phyloP scores from a whole-genome alignment of 345 rosid species.

The Populus pruinosa region DNA sequence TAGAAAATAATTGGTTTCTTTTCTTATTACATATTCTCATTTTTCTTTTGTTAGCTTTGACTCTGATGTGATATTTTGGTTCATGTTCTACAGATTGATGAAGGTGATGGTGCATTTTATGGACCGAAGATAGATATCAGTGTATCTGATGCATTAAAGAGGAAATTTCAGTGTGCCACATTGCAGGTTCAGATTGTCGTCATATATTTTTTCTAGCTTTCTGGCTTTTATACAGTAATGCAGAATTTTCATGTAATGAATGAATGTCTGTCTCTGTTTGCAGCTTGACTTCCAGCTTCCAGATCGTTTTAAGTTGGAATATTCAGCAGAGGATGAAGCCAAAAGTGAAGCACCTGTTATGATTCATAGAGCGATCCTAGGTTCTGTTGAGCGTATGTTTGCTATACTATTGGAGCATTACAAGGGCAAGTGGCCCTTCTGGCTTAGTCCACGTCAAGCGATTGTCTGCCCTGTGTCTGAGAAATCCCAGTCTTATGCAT shows the following conservation, averaged over 20 bases:
- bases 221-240: not conserved
- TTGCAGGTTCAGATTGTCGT: conserved; percentile 58
- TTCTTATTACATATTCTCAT: not conserved
- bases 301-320: conserved; percentile 65
- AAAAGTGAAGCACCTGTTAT: conserved; percentile 79
- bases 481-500: conserved; percentile 72
- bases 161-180: conserved; percentile 95
- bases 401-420: conserved; percentile 90
- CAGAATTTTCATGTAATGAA: conserved; percentile 17
- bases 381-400: conserved; percentile 95
- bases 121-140: conserved; percentile 99
- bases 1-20: not conserved
- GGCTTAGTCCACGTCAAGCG: conserved; percentile 99
- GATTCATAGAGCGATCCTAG: conserved; percentile 93
- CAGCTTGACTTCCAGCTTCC: conserved; percentile 99
- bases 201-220: not conserved
- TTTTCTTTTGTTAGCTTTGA: not conserved
- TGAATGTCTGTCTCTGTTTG: conserved; percentile 19
- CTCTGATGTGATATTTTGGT: not conserved
- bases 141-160: conserved; percentile 88
- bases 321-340: conserved; percentile 87
- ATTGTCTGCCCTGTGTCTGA: conserved; percentile 94
- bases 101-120: conserved; percentile 97
- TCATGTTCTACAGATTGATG: conserved; percentile 51
- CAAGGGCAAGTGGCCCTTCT: conserved; percentile 98